Conservation (phyloP, 106 monocot genomes). For the Dioscorea dumetorum region DNA sequence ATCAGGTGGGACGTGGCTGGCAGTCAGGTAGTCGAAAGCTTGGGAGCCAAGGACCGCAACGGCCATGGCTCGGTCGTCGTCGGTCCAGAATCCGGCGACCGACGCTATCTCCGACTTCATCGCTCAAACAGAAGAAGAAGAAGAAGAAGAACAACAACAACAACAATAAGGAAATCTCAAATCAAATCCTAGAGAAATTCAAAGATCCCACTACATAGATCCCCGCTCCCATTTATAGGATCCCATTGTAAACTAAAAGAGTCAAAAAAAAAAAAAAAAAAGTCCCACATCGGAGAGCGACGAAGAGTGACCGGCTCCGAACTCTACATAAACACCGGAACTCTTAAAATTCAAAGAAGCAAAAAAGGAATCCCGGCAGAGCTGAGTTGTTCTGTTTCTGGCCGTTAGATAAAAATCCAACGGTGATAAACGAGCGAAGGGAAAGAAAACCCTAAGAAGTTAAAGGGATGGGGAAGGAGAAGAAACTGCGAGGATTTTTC, state of each 20-base stretch:
- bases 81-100: slow-evolving; percentile 32
- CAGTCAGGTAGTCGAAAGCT: slow-evolving; percentile 51
- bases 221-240: neutral
- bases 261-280: too few species aligned
- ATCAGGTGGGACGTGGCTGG: slow-evolving; percentile 28
- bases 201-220: neutral
- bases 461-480: neutral
- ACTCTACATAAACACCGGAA: too few species aligned
- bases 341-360: too few species aligned
- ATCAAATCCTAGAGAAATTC: neutral
- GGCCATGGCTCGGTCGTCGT: slow-evolving; percentile 48
- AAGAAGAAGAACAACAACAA: neutral
- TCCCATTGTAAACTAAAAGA: neutral
- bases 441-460: neutral
- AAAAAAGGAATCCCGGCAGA: too few species aligned
- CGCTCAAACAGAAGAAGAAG: neutral
- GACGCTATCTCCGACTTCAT: slow-evolving; percentile 25
- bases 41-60: slow-evolving; percentile 39
- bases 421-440: too few species aligned
- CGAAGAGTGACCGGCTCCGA: too few species aligned
- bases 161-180: neutral
- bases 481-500: neutral
- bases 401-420: too few species aligned
- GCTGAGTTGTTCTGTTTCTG: neutral
- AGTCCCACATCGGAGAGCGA: too few species aligned